These are phyloP conservation scores for Microdochium bolleyi DNA, from an alignment of 2,329 filamentous ascomycete species.

Conservation along the genomic window DNA sequence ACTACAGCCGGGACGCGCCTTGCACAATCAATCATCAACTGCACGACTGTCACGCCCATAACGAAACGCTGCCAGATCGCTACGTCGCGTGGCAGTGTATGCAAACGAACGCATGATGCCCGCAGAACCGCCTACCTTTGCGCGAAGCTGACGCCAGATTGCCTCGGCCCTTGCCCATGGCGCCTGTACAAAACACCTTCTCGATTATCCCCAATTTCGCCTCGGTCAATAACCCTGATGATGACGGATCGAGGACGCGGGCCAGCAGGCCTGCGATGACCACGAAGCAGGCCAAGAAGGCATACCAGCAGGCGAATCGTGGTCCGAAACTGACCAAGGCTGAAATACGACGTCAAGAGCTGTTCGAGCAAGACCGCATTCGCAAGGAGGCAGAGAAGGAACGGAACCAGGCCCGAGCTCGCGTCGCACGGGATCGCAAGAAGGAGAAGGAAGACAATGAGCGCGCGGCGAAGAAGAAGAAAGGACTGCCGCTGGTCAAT, in stretches of 20 bases:
- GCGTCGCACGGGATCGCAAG: slow-evolving; percentile 44
- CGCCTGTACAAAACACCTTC: slow-evolving; percentile 26
- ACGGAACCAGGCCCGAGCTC: slow-evolving; percentile 38
- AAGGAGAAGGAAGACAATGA: slow-evolving; percentile 43
- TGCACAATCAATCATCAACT: no score
- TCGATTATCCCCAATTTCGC: slow-evolving; percentile 24
- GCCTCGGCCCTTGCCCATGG: slow-evolving; percentile 11
- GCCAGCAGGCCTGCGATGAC: slow-evolving; percentile 34
- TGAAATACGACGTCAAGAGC: slow-evolving; percentile 30
- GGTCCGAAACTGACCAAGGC: slow-evolving; percentile 31
- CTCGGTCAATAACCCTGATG: slow-evolving; percentile 11
- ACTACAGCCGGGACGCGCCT: no score
- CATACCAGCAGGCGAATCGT: slow-evolving; percentile 31
- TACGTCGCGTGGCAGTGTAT: neutral
- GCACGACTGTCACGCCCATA: neutral
- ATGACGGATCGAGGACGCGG: slow-evolving; percentile 4
- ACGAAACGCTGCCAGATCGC: neutral
- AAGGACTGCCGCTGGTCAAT: slow-evolving; percentile 43
- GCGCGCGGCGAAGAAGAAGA: slow-evolving; percentile 39
- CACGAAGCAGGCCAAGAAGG: slow-evolving; percentile 38
- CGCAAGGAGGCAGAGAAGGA: slow-evolving; percentile 42
- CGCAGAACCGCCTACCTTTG: neutral
- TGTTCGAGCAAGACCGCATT: slow-evolving; percentile 45
- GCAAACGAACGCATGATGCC: neutral
- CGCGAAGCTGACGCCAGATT: neutral